phyloP scores from a whole-genome alignment of 2,329 filamentous ascomycete genomes.

The Aphanoascus verrucosus region DNA sequence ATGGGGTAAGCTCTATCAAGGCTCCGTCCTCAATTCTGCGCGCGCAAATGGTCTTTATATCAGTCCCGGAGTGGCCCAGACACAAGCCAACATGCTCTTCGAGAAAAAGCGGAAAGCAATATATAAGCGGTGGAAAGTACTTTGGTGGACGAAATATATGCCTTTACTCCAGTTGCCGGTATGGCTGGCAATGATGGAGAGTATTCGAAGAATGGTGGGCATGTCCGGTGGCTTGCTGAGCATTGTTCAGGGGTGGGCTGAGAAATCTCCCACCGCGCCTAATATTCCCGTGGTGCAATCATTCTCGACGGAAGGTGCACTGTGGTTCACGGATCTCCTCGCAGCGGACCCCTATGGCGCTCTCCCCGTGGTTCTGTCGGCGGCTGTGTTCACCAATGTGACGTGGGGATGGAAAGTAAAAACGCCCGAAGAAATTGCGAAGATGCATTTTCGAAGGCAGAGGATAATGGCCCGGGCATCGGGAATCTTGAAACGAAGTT shows the following conservation, averaged over 20 bases:
- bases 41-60: slow-evolving; percentile 2
- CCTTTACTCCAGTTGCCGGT: slow-evolving; percentile 36
- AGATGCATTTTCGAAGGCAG: slow-evolving; percentile 5
- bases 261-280: slow-evolving; percentile 12
- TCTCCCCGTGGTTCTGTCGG: slow-evolving; percentile 41
- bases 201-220: slow-evolving; percentile 39
- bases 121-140: slow-evolving; percentile 27
- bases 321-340: slow-evolving; percentile 52
- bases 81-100: slow-evolving; percentile 20
- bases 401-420: slow-evolving; percentile 22
- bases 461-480: slow-evolving; percentile 14
- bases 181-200: slow-evolving; percentile 40
- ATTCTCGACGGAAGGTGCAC: slow-evolving; percentile 46
- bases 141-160: slow-evolving; percentile 25
- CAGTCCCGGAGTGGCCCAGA: slow-evolving; percentile 13
- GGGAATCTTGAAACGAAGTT: slow-evolving; percentile 22
- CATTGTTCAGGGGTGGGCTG: slow-evolving; percentile 25
- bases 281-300: slow-evolving; percentile 36
- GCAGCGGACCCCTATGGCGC: slow-evolving; percentile 42
- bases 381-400: slow-evolving; percentile 42
- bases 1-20: slow-evolving; percentile 21
- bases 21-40: not conserved
- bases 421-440: slow-evolving; percentile 14
- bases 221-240: slow-evolving; percentile 32
- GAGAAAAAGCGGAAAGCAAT: slow-evolving; percentile 22